Percentiles rank a stretch among this genome's conserved stretches.
Conservation (phyloP, 1,284 basidiomycete species). For the Ceratobasidium sp. region DNA sequence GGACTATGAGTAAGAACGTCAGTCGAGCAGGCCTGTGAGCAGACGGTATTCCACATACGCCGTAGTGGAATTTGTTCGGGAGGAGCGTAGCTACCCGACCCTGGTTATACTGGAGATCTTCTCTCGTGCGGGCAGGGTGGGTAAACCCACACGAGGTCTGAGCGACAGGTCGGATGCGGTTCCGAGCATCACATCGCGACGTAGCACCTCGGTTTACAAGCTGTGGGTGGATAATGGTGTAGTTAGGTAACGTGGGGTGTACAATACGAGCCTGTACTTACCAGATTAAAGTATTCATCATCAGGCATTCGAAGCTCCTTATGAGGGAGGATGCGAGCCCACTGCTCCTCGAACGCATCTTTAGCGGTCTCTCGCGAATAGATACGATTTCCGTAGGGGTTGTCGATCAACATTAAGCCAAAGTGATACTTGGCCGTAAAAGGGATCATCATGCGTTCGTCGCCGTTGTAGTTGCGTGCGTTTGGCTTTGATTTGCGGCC, state of each 20-base stretch:
- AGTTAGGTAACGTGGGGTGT: background rate
- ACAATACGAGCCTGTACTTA: background rate
- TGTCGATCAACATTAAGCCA: background rate
- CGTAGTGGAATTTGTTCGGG: background rate
- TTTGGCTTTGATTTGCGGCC: constrained; percentile 1
- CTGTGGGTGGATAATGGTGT: background rate
- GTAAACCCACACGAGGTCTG: background rate
- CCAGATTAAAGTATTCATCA: background rate
- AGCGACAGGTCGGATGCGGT: background rate
- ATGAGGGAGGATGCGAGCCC: background rate
- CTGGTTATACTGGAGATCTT: background rate
- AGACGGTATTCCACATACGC: background rate
- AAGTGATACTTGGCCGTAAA: constrained; percentile 3
- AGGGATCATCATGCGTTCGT: background rate
- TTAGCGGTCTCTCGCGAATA: background rate
- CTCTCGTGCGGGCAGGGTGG: background rate
- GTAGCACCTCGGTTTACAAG: background rate
- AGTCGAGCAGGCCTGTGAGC: background rate
- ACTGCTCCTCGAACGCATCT: background rate
- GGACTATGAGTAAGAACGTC: background rate
- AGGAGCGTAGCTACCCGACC: background rate
- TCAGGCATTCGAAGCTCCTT: background rate
- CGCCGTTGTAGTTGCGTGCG: background rate
- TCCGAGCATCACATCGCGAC: background rate
- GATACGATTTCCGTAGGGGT: background rate